Conservation (phyloP, 1,284 basidiomycete genomes). For the Anthracocystis walkeri region DNA sequence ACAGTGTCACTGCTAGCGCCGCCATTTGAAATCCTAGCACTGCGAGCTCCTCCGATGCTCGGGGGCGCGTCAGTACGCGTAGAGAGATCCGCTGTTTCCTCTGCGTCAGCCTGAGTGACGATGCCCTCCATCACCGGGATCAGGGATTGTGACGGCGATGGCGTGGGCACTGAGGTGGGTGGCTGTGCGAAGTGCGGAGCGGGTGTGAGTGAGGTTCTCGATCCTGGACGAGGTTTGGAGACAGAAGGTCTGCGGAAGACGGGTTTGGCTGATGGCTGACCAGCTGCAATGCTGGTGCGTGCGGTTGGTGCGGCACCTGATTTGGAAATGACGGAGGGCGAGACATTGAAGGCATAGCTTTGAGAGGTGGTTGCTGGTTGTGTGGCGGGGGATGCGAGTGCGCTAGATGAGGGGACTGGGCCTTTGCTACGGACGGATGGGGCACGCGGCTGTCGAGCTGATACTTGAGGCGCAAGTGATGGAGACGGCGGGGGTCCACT, state of each 20-base stretch:
- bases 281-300: slow-evolving; percentile 14
- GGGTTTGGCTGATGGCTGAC: slow-evolving; percentile 25
- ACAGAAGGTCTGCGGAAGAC: slow-evolving; percentile 38
- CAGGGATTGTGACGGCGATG: neutral
- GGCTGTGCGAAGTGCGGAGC: slow-evolving; percentile 22
- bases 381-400: neutral
- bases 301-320: slow-evolving; percentile 12
- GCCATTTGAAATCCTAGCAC: neutral
- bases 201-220: slow-evolving; percentile 39
- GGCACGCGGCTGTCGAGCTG: slow-evolving; percentile 18
- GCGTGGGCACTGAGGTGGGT: neutral
- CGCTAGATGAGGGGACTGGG: neutral
- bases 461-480: slow-evolving; percentile 13
- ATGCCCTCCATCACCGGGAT: neutral
- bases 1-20: neutral
- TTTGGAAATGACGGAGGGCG: slow-evolving; percentile 32
- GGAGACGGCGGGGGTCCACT: slow-evolving; percentile 26
- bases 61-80: slow-evolving; percentile 17
- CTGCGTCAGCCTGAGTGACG: neutral
- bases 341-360: slow-evolving; percentile 47
- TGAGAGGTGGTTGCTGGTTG: slow-evolving; percentile 18
- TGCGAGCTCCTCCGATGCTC: slow-evolving; percentile 23
- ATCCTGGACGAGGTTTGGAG: slow-evolving; percentile 42
- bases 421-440: slow-evolving; percentile 31
- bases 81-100: neutral